phyloP scores from a whole-genome alignment of 2,329 filamentous ascomycete species.

The Fusarium heterosporum region DNA sequence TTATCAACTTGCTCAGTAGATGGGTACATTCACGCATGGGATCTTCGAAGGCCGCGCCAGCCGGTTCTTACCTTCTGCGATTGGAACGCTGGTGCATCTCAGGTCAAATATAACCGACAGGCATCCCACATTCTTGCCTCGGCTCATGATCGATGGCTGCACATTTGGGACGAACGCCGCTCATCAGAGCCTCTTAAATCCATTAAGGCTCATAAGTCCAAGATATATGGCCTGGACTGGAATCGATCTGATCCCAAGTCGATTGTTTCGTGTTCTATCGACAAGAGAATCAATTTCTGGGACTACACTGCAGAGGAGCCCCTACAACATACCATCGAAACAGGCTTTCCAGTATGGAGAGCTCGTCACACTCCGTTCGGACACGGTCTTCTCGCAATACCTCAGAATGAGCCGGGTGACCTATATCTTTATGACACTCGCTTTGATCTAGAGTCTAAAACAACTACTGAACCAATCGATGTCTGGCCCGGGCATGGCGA shows the following conservation, averaged over 20 bases:
- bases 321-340: conserved; percentile 81
- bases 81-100: conserved; percentile 93
- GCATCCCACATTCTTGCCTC: conserved; percentile 89
- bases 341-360: conserved; percentile 89
- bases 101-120: conserved; percentile 94
- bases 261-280: conserved; percentile 88
- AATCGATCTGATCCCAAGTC: conserved; percentile 79
- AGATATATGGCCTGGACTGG: conserved; percentile 97
- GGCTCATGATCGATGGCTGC: conserved; percentile 86
- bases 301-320: conserved; percentile 74
- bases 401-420: conserved; percentile 86
- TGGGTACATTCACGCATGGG: conserved; percentile 93
- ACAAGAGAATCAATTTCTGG: conserved; percentile 95
- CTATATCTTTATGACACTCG: conserved; percentile 85
- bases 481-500: conserved; percentile 72
- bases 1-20: conserved; percentile 93
- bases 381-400: conserved; percentile 87
- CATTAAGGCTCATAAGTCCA: conserved; percentile 88
- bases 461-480: conserved; percentile 61
- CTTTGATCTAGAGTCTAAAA: conserved; percentile 59
- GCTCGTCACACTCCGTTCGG: conserved; percentile 93
- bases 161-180: conserved; percentile 90
- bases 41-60: conserved; percentile 78
- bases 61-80: conserved; percentile 87
- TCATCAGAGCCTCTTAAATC: conserved; percentile 82